phyloP scores from a whole-genome alignment of 352 stramenopile species.

The Phytopythium chamaehyphon region DNA sequence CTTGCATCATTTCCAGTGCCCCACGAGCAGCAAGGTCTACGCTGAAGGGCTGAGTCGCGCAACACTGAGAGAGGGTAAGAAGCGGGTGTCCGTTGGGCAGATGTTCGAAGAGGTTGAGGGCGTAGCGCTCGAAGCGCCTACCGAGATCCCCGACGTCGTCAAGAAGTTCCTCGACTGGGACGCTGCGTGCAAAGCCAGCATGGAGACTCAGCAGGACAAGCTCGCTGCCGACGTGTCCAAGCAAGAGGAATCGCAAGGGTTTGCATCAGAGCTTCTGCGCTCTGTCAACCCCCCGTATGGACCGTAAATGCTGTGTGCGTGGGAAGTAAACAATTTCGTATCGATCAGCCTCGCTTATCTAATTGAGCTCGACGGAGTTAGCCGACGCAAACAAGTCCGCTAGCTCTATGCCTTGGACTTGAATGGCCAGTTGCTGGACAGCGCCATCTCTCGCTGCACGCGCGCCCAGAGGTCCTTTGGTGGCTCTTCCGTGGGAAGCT shows the following conservation, averaged over 20 bases:
- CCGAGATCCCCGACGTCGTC: conserved; percentile 41
- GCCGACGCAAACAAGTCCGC: too few relatives aligned
- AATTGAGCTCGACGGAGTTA: too few relatives aligned
- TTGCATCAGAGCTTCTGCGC: conserved; percentile 29
- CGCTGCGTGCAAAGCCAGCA: conserved; percentile 14
- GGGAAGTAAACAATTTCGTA: too few relatives aligned
- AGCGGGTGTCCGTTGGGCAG: conserved; percentile 17
- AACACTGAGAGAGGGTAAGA: conserved; percentile 24
- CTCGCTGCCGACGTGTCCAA: neutral
- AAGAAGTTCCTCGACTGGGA: conserved; percentile 44
- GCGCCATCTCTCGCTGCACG: conserved; percentile 17
- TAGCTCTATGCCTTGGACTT: neutral
- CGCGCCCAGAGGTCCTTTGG: conserved; percentile 16
- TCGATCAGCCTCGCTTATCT: too few relatives aligned
- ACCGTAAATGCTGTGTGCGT: too few relatives aligned
- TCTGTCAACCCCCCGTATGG: conserved; percentile 43
- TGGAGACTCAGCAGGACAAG: conserved; percentile 17
- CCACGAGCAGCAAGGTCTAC: conserved; percentile 51
- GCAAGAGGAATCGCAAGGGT: conserved; percentile 5
- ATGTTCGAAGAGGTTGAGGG: conserved; percentile 28
- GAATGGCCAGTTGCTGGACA: conserved; percentile 20
- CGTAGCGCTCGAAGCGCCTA: conserved; percentile 6
- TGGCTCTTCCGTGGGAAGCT: conserved; percentile 2
- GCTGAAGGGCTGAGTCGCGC: conserved; percentile 47
- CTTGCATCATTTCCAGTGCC: conserved; percentile 56